Evolutionary conservation across 2,329 filamentous ascomycete species (phyloP).

Genomic region (Beauveria sp.): DNA sequence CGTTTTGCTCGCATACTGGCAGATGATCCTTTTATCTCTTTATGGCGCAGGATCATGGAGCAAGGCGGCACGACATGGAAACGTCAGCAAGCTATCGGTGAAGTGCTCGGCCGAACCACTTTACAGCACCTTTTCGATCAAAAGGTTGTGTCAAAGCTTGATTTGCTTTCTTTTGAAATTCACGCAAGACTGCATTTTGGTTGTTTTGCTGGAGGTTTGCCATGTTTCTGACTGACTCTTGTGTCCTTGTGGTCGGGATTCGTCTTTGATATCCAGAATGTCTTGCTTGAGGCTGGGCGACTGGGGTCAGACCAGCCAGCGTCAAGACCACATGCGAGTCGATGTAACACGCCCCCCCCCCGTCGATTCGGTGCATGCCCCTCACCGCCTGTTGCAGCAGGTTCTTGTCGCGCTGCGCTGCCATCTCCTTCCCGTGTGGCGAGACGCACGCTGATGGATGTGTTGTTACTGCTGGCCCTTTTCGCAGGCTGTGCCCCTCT

Average conservation of each 20-base stretch:
- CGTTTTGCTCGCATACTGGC: neutral
- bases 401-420: neutral
- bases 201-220: neutral
- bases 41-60: neutral
- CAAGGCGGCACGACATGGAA: neutral
- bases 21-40: neutral
- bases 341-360: neutral
- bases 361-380: slow-evolving; percentile 1
- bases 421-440: slow-evolving; percentile 2
- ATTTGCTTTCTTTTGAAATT: neutral
- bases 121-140: neutral
- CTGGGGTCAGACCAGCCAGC: neutral
- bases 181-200: neutral
- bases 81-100: neutral
- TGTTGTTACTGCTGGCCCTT: neutral
- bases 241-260: neutral
- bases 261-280: neutral
- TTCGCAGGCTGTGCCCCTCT: neutral
- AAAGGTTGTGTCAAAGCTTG: neutral
- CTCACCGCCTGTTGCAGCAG: slow-evolving; percentile 8
- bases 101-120: neutral
- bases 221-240: neutral
- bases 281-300: neutral
- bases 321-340: neutral
- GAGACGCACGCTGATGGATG: slow-evolving; percentile 1